A percentile compares a stretch with the other conserved stretches of the same genome.
Evolutionary conservation across 192 early-diverging fungal species (phyloP).

Genomic region (Diversispora epigaea): DNA sequence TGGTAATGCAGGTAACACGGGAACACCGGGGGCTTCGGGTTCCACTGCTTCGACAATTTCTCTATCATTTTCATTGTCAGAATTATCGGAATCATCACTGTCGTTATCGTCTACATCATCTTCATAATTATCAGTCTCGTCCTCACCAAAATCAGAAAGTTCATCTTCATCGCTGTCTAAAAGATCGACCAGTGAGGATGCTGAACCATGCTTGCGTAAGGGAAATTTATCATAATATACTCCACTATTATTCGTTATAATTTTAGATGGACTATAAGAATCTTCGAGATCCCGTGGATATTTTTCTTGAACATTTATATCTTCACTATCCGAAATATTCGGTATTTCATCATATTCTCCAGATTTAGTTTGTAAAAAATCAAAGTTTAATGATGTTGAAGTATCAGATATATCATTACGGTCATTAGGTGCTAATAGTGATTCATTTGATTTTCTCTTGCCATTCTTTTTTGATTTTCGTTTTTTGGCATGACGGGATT

Average conservation of each 20-base stretch:
- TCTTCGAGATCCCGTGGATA: background rate
- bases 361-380: background rate
- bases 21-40: background rate
- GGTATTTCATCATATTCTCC: background rate
- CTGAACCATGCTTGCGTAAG: background rate
- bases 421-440: too few relatives aligned
- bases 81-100: background rate
- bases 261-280: constrained; percentile 12
- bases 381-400: background rate
- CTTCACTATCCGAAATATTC: constrained; percentile 11
- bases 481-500: too few relatives aligned
- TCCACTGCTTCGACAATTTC: constrained; percentile 9
- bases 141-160: constrained; percentile 28
- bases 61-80: background rate
- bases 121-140: background rate
- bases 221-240: constrained; percentile 8
- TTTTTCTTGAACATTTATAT: constrained; percentile 18
- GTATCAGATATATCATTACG: background rate
- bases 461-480: too few relatives aligned
- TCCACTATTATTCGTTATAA: constrained; percentile 19
- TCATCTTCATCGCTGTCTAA: constrained; percentile 32
- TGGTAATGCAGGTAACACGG: background rate
- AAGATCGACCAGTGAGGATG: constrained; percentile 4
- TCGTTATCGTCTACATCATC: constrained; percentile 12
- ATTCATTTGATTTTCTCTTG: too few relatives aligned